Percentiles rank a stretch among this genome's conserved stretches.
Conservation (phyloP, 352 stramenopile genomes). For the Phytophthora niederhauseri region DNA sequence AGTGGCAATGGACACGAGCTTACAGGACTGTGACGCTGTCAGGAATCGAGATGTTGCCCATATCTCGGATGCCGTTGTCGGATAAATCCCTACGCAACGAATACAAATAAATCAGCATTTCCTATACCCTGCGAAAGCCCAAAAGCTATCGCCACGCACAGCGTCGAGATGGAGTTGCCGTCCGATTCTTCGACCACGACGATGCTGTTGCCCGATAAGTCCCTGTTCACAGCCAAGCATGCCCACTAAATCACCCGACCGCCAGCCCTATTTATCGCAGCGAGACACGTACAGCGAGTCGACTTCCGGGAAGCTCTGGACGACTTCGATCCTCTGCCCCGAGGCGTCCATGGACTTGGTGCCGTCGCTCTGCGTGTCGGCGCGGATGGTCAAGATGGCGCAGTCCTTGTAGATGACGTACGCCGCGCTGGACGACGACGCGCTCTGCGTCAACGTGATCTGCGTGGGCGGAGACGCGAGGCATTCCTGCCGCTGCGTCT, state of each 20-base stretch:
- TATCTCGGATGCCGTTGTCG: slow-evolving; percentile 25
- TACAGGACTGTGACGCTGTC: slow-evolving; percentile 31
- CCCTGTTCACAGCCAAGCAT: slow-evolving; percentile 10
- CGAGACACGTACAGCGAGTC: slow-evolving; percentile 27
- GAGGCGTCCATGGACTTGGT: slow-evolving; percentile 39
- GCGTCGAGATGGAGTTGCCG: slow-evolving; percentile 15
- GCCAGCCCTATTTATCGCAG: neutral
- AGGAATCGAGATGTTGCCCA: slow-evolving; percentile 35
- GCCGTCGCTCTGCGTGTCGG: slow-evolving; percentile 31
- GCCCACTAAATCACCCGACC: neutral
- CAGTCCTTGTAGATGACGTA: slow-evolving; percentile 44
- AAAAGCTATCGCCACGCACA: slow-evolving; percentile 20
- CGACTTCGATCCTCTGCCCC: slow-evolving; percentile 25
- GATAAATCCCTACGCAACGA: slow-evolving; percentile 35
- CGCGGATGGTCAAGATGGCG: slow-evolving; percentile 33
- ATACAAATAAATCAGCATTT: neutral
- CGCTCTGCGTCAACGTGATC: slow-evolving; percentile 34
- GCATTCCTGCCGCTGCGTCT: slow-evolving; percentile 33
- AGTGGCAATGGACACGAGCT: neutral
- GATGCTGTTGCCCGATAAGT: slow-evolving; percentile 37
- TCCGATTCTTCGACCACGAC: slow-evolving; percentile 14
- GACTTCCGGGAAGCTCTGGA: slow-evolving; percentile 38
- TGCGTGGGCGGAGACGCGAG: slow-evolving; percentile 28
- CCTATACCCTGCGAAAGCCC: neutral
- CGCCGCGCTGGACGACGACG: slow-evolving; percentile 24